Evolutionary conservation across 2,329 filamentous ascomycete species (phyloP), one percentile per base, ranked within the genome.

Genomic region (Paraphoma chrysanthemicola): DNA sequence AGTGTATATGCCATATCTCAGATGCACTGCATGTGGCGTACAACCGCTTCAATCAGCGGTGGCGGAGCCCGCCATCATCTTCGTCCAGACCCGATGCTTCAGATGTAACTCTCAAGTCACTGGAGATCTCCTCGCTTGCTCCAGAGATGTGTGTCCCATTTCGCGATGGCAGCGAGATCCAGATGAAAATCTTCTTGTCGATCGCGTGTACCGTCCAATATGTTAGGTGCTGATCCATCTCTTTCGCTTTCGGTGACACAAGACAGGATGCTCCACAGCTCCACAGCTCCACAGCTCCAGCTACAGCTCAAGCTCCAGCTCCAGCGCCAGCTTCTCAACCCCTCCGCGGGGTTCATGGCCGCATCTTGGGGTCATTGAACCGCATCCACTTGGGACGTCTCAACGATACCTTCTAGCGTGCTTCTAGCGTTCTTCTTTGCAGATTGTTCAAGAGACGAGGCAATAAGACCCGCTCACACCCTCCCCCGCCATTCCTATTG

Each of bases 351-450:
- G 44, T 8, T 23, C 12, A 14, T 33, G 12, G 45, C 48, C 44
- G 45, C 36, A 28, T 54, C 12, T 36, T 56, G 51, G 41, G 57
- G 53, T 48, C 48, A 41, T 29, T 18, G n/a, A 16, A 50, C 8
- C 39, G 39, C 8, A 14, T 10, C 33, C 12, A 44, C 43, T 41
- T 44, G 48, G 44, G 44, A 17, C 36, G 41, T 39, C 60, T 61
- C 63, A 66, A 64, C 60, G 50, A 47, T 39, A 57, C 7, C 17
- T 67, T 69, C 66, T 66, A 67, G 62, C 33, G 28, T 4, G 4
- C 58, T 69, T 69, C 66, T 66, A 69, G 61, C 58, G 50, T 44
- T 43, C 57, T 69, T 68, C 64, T 48, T 28, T 59, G 62, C 60
- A 63, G 54, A 30, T 42, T 11, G 39, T 42, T 11, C 39, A 42